These are phyloP conservation scores for Trichocladium antarcticum DNA, from an alignment of 495 filamentous ascomycete genomes.

Conservation along the genomic window DNA sequence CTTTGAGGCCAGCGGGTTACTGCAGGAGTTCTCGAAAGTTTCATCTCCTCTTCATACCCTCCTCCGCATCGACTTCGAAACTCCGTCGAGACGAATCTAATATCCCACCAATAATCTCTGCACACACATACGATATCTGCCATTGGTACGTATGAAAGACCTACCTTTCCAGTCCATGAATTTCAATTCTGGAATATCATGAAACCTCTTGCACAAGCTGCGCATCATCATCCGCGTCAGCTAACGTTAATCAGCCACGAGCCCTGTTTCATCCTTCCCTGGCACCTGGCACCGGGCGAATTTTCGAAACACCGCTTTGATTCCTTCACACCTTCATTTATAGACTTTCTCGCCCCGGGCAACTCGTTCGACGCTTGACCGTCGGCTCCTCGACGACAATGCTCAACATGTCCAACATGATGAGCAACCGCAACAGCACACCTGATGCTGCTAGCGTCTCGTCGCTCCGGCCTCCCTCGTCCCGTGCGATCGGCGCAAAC, in stretches of 20 bases:
- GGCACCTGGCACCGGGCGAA: conserved; percentile 17
- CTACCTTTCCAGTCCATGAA: conserved; percentile 12
- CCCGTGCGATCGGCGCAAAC: conserved; percentile 63
- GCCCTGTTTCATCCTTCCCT: conserved; percentile 29
- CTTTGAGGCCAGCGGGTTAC: conserved; percentile 88
- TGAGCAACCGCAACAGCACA: conserved; percentile 94
- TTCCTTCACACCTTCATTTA: conserved; percentile 9
- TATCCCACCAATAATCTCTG: conserved; percentile 9
- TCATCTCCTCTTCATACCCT: conserved; percentile 29
- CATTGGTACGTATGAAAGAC: conserved; percentile 7
- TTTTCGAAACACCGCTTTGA: conserved; percentile 9
- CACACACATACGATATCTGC: conserved; percentile 7
- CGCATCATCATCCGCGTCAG: conserved; percentile 16
- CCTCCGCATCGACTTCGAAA: conserved; percentile 32
- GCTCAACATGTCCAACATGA: conserved; percentile 55
- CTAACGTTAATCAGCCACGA: conserved; percentile 25
- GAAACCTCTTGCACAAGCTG: conserved; percentile 23
- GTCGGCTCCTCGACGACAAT: conserved; percentile 24
- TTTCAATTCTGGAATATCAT: conserved; percentile 17
- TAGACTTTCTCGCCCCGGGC: conserved; percentile 10
- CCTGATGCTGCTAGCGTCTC: conserved; percentile 77
- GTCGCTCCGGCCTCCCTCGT: conserved; percentile 78
- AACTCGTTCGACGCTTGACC: conserved; percentile 1
- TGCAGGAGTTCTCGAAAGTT: conserved; percentile 61
- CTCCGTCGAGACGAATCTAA: conserved; percentile 21